phyloP scores from a whole-genome alignment of 2,329 filamentous ascomycete genomes.

The Sporothrix brasiliensis region DNA sequence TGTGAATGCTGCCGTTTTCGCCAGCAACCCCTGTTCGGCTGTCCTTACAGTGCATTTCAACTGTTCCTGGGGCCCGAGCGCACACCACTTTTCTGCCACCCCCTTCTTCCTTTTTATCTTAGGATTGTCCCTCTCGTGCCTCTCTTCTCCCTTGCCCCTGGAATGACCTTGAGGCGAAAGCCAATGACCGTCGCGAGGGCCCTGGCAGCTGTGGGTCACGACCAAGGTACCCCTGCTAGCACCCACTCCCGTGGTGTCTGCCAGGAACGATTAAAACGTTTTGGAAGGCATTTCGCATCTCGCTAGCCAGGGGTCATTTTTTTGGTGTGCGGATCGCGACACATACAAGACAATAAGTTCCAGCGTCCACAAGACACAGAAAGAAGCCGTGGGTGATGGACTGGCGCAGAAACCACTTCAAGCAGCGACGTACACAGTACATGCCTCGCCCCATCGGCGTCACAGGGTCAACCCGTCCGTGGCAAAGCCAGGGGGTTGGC shows the following conservation, averaged over 20 bases:
- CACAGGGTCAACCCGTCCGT: not conserved
- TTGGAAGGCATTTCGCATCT: constrained; percentile 14
- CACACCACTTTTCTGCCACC: constrained; percentile 4
- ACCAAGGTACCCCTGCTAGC: constrained; percentile 29
- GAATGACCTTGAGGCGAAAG: constrained; percentile 7
- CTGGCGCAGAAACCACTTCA: constrained; percentile 12
- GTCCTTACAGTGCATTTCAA: constrained; percentile 3
- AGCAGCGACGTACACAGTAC: not conserved
- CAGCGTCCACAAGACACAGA: not conserved
- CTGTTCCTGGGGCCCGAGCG: constrained; percentile 10
- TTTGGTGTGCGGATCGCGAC: not conserved
- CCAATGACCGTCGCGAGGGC: constrained; percentile 23
- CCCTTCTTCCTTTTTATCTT: not conserved
- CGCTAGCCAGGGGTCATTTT: constrained; percentile 26
- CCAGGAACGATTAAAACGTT: constrained; percentile 33
- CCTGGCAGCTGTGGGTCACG: constrained; percentile 12
- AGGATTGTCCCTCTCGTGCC: not conserved
- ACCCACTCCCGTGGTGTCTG: constrained; percentile 30
- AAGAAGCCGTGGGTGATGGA: not conserved
- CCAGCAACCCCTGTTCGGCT: not conserved
- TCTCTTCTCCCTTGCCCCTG: constrained; percentile 20
- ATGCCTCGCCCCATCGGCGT: not conserved
- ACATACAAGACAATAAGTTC: not conserved
- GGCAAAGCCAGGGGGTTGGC: not conserved
- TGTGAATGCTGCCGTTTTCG: constrained; percentile 8